Percentiles rank a stretch among this genome's conserved stretches.
Evolutionary conservation across 2,329 filamentous ascomycete species (phyloP).

Genomic region (Penicillium concentricum): DNA sequence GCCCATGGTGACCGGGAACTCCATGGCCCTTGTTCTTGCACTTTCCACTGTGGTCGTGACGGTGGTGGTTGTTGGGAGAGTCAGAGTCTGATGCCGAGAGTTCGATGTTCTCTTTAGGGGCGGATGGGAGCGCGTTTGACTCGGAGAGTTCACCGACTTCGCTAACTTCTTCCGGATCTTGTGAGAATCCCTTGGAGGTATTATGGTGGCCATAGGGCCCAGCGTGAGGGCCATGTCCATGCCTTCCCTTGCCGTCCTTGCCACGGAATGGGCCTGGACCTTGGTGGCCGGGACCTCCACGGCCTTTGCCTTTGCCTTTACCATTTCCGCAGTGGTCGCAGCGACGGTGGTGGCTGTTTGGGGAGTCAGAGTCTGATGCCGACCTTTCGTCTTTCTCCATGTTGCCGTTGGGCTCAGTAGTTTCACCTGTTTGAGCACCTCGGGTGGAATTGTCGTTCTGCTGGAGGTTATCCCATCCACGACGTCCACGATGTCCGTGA

Average conservation of each 20-base stretch:
- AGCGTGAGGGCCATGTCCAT: conserved; percentile 3
- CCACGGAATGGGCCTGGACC: conserved; percentile 1
- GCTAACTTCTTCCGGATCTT: not conserved
- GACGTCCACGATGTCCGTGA: conserved; percentile 15
- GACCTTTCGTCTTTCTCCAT: conserved; percentile 5
- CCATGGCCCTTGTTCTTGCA: conserved; percentile 8
- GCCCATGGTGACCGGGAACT: conserved; percentile 10
- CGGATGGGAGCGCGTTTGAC: not conserved
- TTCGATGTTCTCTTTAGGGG: conserved; percentile 2
- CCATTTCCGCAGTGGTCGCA: conserved; percentile 21
- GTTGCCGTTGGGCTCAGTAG: not conserved
- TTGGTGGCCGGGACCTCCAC: conserved; percentile 3
- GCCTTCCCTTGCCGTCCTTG: not conserved
- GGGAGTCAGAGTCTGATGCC: conserved; percentile 8
- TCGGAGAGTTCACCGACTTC: conserved; percentile 1
- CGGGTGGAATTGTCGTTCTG: conserved; percentile 36
- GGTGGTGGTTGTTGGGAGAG: conserved; percentile 18
- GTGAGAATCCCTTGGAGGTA: not conserved
- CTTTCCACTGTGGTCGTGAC: conserved; percentile 21
- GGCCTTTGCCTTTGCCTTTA: conserved; percentile 12
- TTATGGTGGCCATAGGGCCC: not conserved
- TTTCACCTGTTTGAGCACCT: not conserved
- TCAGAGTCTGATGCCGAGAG: conserved; percentile 7
- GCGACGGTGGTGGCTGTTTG: conserved; percentile 17
- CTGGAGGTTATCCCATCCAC: conserved; percentile 17